Evolutionary conservation across 2,329 filamentous ascomycete genomes (phyloP), one percentile per base, ranked within the genome.

Genomic region (Pyrenochaeta sp.): DNA sequence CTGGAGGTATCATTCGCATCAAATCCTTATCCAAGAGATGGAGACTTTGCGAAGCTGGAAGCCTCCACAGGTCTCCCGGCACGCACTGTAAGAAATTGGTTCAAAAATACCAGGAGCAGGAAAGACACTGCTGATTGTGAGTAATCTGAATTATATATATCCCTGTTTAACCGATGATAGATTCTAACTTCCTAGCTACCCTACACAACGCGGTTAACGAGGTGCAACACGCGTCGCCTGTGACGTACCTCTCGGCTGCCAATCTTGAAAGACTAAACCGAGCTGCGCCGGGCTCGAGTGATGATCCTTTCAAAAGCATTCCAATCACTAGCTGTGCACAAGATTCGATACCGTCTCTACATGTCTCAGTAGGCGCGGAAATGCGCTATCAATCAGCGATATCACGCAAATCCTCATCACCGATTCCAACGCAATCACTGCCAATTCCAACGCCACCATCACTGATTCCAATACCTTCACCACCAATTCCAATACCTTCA

Each of bases 1-100:
- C 31, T 46, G 9, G 31, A 46, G 23, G 1, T 15, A 15, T 12
- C 21, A 50, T 12, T 51, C 48, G 12, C n/a, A 5, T n/a, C 4
- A 1, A 30, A 45, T 20, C 47, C 48, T n/a, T 51, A 51, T n/a
- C 47, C 48, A 0, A 20, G 5, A 5, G 37, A 51, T 11, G 14
- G 12, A 9, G 37, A 15, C 3, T 7, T 41, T 2, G 20, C 17
- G 3, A 3, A 23, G 5, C 18, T 50, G 5, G 39, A 46, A 12
- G n/a, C 1, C 4, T 7, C 7, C 11, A 44, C 43, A 9, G 18
- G 30, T 1, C 35, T 54, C 7, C 1, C 39, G 1, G 18, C 7
- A 10, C 30, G 17, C 12, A 35, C 17, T 3, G n/a, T 51, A 6
- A 46, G 35, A 11, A 55, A 9, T 10, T 55, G 52, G 52, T 55